Percentiles rank a stretch among this genome's conserved stretches.
Conservation (phyloP, 371 early-diverging fungal genomes). For the Parasitella parasitica region DNA sequence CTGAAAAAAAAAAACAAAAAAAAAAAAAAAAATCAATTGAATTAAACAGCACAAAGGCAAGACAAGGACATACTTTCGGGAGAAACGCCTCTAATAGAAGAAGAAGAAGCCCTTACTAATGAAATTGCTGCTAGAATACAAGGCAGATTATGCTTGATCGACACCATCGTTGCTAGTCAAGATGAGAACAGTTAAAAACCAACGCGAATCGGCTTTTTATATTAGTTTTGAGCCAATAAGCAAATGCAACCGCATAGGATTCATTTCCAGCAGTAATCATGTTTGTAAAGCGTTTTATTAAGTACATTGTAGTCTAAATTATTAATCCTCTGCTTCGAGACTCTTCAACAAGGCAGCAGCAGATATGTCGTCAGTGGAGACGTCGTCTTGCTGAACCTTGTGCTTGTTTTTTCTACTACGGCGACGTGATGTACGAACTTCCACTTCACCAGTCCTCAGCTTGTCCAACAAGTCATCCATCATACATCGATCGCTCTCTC, state of each 20-base stretch:
- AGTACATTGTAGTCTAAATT: background rate
- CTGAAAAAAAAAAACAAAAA: constrained; percentile 17
- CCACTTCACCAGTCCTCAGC: constrained; percentile 30
- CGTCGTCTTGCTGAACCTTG: background rate
- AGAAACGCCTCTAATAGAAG: constrained; percentile 28
- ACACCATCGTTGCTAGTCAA: background rate
- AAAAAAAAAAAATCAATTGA: too few relatives aligned
- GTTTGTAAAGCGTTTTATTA: too few relatives aligned
- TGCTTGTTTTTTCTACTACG: constrained; percentile 16
- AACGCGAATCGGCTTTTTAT: background rate
- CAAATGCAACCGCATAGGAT: background rate
- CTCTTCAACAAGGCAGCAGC: constrained; percentile 23
- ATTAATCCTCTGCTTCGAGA: constrained; percentile 13
- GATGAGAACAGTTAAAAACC: background rate
- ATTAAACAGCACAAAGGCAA: too few relatives aligned
- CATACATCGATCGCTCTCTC: constrained; percentile 27
- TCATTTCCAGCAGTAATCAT: background rate
- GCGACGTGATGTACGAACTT: constrained; percentile 21
- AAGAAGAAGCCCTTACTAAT: constrained; percentile 20
- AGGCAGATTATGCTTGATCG: constrained; percentile 18
- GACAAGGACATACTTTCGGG: constrained; percentile 28
- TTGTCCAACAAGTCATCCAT: constrained; percentile 37
- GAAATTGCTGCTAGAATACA: constrained; percentile 37
- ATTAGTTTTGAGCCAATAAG: background rate
- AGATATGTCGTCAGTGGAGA: background rate